Percentiles rank a stretch among this genome's conserved stretches.
Conservation (phyloP, 306 rosid species). For the Cucurbita moschata region DNA sequence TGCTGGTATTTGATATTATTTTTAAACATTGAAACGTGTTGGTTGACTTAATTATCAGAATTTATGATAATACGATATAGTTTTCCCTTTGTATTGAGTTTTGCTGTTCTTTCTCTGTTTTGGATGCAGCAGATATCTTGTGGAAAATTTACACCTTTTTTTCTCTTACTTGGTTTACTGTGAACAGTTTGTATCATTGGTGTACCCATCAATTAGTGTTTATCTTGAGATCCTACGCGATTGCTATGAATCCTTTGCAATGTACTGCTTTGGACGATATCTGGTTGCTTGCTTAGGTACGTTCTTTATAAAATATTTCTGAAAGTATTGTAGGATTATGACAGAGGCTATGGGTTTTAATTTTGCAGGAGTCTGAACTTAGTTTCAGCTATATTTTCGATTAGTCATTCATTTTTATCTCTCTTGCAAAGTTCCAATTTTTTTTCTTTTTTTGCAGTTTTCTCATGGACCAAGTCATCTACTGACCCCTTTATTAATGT, state of each 20-base stretch:
- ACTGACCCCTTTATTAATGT: not conserved
- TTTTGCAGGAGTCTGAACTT: not conserved
- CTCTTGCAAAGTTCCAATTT: not conserved
- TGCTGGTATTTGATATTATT: not conserved
- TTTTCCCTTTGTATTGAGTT: not conserved
- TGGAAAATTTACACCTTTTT: not conserved
- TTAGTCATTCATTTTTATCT: not conserved
- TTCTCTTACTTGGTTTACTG: conserved; percentile 13
- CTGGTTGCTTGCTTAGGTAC: conserved; percentile 85
- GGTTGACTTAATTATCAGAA: not conserved
- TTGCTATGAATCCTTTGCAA: conserved; percentile 96
- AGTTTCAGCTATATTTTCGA: not conserved
- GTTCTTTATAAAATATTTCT: conserved; percentile 7
- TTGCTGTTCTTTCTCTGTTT: not conserved
- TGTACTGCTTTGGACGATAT: conserved; percentile 99
- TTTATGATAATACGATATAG: not conserved
- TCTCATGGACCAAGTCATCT: not conserved
- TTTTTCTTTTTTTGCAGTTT: not conserved
- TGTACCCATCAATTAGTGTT: conserved; percentile 69
- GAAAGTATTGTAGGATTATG: not conserved
- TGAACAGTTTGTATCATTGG: conserved; percentile 61
- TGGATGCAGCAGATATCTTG: conserved; percentile 1
- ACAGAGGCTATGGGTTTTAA: not conserved
- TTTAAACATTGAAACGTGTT: not conserved
- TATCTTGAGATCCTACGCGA: conserved; percentile 81